Evolutionary conservation across 352 stramenopile genomes (phyloP), one percentile per base, ranked within the genome.

Genomic region (Blastocystis sp.): DNA sequence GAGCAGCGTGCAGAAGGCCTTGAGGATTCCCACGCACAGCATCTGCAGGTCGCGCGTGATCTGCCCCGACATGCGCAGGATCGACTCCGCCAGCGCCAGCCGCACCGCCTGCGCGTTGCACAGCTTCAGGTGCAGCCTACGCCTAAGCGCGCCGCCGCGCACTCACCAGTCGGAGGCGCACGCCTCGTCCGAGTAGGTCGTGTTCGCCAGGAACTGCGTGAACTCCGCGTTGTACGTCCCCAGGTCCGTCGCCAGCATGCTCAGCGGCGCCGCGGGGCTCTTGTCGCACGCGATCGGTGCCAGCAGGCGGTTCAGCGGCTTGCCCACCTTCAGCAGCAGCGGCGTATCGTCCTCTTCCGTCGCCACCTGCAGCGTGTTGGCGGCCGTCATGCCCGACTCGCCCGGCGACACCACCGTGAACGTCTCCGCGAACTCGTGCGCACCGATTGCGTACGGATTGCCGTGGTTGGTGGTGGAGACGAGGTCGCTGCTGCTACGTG

Each of bases 151-250:
- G 11, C 40, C 14, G 21, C 28, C 42, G 48, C 1, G 48, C 4
- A 11, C 17, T 21, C 24, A 76, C 74, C 74, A 84, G 61, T 84
- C 74, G 3, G 34, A n/a, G 1, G 74, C 74, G 38, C 54, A 69
- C 3, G 2, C 19, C 4, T 45, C 38, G 45, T 84, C 74, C 21
- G 28, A 38, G 40, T 69, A 69, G 28, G 7, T n/a, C 21, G 21
- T 48, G 48, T 38, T 76, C 19, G n/a, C 3, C 19, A 76, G 38
- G 34, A 40, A 76, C 24, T 76, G 66, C 3, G 10, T 3, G 6
- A 76, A 45, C n/a, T 76, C 66, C n/a, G 66, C 42, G n/a, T 40
- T 59, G 21, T 45, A 45, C 3, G 64, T 42, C 3, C 10, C 45
- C 64, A 76, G n/a, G 24, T 45, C 21, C n/a, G 66, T 48, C 1